These are phyloP conservation scores for Aquanectria penicillioides DNA, from an alignment of 2,329 filamentous ascomycete species.

Conservation along the genomic window DNA sequence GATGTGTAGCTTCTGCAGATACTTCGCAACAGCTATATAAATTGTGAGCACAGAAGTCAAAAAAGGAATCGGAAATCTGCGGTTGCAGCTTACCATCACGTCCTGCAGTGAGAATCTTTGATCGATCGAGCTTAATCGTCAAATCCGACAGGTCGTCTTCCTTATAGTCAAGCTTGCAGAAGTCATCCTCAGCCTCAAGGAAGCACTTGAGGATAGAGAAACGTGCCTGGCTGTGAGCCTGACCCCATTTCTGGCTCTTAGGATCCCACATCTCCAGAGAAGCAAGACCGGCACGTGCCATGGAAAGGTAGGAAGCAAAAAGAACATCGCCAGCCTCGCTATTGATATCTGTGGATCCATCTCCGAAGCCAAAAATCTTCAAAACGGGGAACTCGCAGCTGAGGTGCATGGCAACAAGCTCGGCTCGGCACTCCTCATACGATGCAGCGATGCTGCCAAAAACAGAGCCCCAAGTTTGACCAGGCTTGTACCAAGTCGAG, in stretches of 20 bases:
- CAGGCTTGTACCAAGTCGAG: slow-evolving; percentile 90
- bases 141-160: slow-evolving; percentile 82
- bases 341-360: slow-evolving; percentile 77
- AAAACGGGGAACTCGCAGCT: slow-evolving; percentile 89
- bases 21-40: slow-evolving; percentile 76
- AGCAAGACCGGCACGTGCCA: slow-evolving; percentile 91
- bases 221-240: slow-evolving; percentile 89
- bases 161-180: slow-evolving; percentile 82
- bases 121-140: slow-evolving; percentile 83
- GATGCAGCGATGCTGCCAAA: slow-evolving; percentile 88
- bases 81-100: slow-evolving; percentile 66
- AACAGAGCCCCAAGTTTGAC: slow-evolving; percentile 93
- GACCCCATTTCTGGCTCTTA: slow-evolving; percentile 90
- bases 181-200: slow-evolving; percentile 85
- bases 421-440: slow-evolving; percentile 95
- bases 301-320: slow-evolving; percentile 87
- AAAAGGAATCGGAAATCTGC: background rate
- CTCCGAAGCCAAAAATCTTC: slow-evolving; percentile 90
- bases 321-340: slow-evolving; percentile 86
- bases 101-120: slow-evolving; percentile 85
- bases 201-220: slow-evolving; percentile 89
- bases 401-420: slow-evolving; percentile 92
- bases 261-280: slow-evolving; percentile 96
- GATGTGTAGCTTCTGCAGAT: slow-evolving; percentile 90
- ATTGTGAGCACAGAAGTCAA: slow-evolving; percentile 34